Base-by-base conservation (phyloP, 257 asterid species). In the Solanum ossicruentum region DNA sequence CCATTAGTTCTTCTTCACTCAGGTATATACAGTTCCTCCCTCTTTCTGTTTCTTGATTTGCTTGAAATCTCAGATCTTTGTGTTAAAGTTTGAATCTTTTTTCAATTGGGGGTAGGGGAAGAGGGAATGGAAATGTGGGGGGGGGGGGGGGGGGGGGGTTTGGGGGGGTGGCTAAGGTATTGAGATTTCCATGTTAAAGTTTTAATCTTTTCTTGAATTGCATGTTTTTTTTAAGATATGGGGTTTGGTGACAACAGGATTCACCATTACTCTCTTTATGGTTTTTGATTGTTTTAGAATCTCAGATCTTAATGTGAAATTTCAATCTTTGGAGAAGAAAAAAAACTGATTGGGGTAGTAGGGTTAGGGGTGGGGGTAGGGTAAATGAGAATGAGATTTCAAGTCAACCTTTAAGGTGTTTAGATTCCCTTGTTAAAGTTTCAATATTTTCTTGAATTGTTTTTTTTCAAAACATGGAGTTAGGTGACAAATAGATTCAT, bases 401-500 rank as follows among this genome's bases (percentile, higher is more conserved):
- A 3, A 36, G 21, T 17, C 63, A 56, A 61, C 36, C 4, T 21
- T 16, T 61, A 15, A 61, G 36, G 6, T 21, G 36, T 21, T 23
- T 21, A 61, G 69, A 61, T 21, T 21, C 17, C 36, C 69, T 39
- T 41, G 79, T 70, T 70, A 63, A 82, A 61, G 61, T 21, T 60
- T 43, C 61, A 60, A 43, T 61, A 28, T 9, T 82, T 82, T 61
- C 26, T 49, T 61, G 23, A 43, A 75, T 67, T 86, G 23, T 20
- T 12, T 21, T 21, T 21, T 21, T 63, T 61, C n/a, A 0, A 36
- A 72, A 60, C 23, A 91, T 90, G 97, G 98, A 89, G 15, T 61
- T 83, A 80, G 85, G 65, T 86, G 91, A 82, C 60, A 84, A 80
- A 89, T 90, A 93, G 85, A 41, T 92, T 81, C 20, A 36, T 5